phyloP scores from a whole-genome alignment of 2,329 filamentous ascomycete genomes.

The Mariannaea sp. region DNA sequence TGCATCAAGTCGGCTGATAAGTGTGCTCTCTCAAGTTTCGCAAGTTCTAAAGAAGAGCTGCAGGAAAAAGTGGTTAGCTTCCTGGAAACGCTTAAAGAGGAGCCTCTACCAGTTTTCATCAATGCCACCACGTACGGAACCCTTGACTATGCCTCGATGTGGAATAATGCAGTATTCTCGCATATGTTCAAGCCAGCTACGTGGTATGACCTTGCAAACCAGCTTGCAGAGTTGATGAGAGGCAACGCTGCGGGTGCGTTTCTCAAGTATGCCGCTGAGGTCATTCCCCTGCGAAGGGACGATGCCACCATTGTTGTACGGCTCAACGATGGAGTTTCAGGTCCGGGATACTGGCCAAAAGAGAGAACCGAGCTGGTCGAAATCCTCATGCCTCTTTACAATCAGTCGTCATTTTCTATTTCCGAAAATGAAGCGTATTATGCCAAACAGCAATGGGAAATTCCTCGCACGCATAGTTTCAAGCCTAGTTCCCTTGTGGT shows the following conservation, averaged over 20 bases:
- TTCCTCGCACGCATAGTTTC: conserved; percentile 39
- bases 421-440: conserved; percentile 12
- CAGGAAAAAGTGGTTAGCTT: conserved; percentile 41
- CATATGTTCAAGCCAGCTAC: conserved; percentile 45
- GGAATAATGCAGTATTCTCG: conserved; percentile 45
- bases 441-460: conserved; percentile 39
- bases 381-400: conserved; percentile 41
- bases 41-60: conserved; percentile 44
- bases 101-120: conserved; percentile 50
- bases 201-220: conserved; percentile 45
- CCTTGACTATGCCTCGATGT: conserved; percentile 44
- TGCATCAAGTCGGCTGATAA: conserved; percentile 49
- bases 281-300: conserved; percentile 17
- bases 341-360: conserved; percentile 40
- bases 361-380: conserved; percentile 42
- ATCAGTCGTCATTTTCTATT: conserved; percentile 41
- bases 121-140: conserved; percentile 47
- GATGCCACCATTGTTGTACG: conserved; percentile 37
- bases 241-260: conserved; percentile 49
- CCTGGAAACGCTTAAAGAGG: conserved; percentile 41
- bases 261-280: conserved; percentile 40
- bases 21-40: conserved; percentile 49
- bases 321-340: conserved; percentile 38
- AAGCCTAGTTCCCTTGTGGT: conserved; percentile 39
- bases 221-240: conserved; percentile 42